Conservation (phyloP, 345 rosid species). For the Streptanthus diversifolius region DNA sequence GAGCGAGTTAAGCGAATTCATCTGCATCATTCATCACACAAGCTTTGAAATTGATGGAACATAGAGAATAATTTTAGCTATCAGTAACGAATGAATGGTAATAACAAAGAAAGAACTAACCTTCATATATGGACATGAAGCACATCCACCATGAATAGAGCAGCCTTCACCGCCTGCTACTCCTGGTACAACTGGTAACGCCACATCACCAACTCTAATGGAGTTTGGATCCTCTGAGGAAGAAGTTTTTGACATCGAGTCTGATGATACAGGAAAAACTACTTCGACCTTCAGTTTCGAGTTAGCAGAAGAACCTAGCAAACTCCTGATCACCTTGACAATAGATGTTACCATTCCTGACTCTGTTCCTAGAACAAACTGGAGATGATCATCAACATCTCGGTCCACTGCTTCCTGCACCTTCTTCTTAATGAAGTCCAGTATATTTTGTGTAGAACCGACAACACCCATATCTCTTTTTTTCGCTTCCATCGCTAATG, state of each 20-base stretch:
- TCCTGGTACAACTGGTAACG: constrained; percentile 81
- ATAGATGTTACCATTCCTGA: constrained; percentile 96
- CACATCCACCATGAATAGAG: constrained; percentile 93
- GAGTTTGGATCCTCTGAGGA: constrained; percentile 39
- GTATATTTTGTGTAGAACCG: constrained; percentile 87
- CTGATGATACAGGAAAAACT: constrained; percentile 90
- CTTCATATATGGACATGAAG: constrained; percentile 99
- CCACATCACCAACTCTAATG: constrained; percentile 40
- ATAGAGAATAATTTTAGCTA: neutral
- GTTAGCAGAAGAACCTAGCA: constrained; percentile 53
- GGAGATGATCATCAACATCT: constrained; percentile 73
- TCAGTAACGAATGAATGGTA: neutral
- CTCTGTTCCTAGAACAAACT: constrained; percentile 92
- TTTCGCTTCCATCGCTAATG: constrained; percentile 94
- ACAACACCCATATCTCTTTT: constrained; percentile 93
- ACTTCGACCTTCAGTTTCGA: constrained; percentile 79
- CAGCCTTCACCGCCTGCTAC: constrained; percentile 95
- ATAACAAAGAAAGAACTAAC: constrained; percentile 34
- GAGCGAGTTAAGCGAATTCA: constrained; percentile 84
- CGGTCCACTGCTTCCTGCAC: constrained; percentile 83
- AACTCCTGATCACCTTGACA: constrained; percentile 62
- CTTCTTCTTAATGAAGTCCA: constrained; percentile 79
- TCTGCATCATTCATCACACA: constrained; percentile 50
- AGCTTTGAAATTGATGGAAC: neutral
- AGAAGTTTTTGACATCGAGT: constrained; percentile 66